Conservation (phyloP, 441 rosid species). For the Arabidopsis lyrata region DNA sequence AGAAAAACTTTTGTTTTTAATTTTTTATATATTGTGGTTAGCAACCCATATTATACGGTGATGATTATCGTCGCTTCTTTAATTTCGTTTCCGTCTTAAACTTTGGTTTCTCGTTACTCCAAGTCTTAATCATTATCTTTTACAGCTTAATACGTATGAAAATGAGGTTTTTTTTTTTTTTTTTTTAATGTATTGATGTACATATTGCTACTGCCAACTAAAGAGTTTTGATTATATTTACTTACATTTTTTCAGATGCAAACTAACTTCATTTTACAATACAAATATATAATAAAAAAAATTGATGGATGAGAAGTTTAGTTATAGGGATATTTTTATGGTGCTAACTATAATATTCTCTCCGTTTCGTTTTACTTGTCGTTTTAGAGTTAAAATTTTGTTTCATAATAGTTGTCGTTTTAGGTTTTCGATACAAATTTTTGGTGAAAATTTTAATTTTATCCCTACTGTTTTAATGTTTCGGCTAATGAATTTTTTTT, state of each 20-base stretch:
- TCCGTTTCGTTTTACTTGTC: too few species aligned
- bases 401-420: too few species aligned
- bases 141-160: not conserved
- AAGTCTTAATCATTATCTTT: conserved; percentile 16
- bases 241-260: not conserved
- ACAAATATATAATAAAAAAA: too few species aligned
- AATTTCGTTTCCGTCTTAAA: conserved; percentile 25
- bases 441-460: too few species aligned
- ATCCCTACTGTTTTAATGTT: too few species aligned
- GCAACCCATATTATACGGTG: not conserved
- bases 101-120: conserved; percentile 25
- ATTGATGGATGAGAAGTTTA: not conserved
- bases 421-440: too few species aligned
- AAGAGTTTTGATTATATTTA: too few species aligned
- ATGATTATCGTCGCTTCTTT: conserved; percentile 23
- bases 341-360: too few species aligned
- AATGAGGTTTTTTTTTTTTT: not conserved
- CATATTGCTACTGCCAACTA: not conserved
- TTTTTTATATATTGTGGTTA: not conserved
- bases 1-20: not conserved
- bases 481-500: too few species aligned
- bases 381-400: too few species aligned
- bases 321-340: too few species aligned
- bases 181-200: not conserved
- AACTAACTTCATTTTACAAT: not conserved